Evolutionary conservation across 371 early-diverging fungal genomes (phyloP).

Genomic region (Mortierella sp.): DNA sequence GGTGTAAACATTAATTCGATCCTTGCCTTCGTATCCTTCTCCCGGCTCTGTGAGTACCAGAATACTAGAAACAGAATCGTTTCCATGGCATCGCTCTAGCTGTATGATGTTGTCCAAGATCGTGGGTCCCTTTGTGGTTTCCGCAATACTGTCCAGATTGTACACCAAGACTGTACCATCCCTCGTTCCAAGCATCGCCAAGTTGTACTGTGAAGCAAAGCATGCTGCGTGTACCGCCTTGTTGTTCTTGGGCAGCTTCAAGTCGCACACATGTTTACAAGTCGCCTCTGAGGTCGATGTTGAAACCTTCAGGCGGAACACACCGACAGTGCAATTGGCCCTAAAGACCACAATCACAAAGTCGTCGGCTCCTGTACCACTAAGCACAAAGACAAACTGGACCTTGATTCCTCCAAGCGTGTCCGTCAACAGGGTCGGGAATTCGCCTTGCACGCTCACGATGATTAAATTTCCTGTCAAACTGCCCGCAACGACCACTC

Average conservation of each 20-base stretch:
- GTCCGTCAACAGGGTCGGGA: slow-evolving; percentile 45
- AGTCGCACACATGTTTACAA: slow-evolving; percentile 55
- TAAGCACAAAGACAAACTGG: slow-evolving; percentile 37
- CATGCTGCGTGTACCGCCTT: slow-evolving; percentile 60
- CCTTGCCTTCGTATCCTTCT: slow-evolving; percentile 47
- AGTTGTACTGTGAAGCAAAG: slow-evolving; percentile 55
- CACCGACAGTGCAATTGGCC: slow-evolving; percentile 46
- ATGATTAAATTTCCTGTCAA: slow-evolving; percentile 67
- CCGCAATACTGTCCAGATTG: slow-evolving; percentile 39
- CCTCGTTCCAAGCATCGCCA: slow-evolving; percentile 69
- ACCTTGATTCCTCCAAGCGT: slow-evolving; percentile 46
- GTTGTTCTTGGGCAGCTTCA: slow-evolving; percentile 61
- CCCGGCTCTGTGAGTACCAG: slow-evolving; percentile 39
- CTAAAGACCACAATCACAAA: slow-evolving; percentile 41
- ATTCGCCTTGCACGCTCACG: slow-evolving; percentile 58
- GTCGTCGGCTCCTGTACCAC: slow-evolving; percentile 12
- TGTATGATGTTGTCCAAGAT: slow-evolving; percentile 52
- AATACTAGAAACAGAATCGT: slow-evolving; percentile 46
- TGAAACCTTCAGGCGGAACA: slow-evolving; percentile 22
- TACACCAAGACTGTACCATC: slow-evolving; percentile 70
- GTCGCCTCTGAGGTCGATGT: slow-evolving; percentile 20
- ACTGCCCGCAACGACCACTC: slow-evolving; percentile 66
- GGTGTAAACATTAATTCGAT: slow-evolving; percentile 64
- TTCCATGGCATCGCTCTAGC: slow-evolving; percentile 67
- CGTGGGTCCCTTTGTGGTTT: neutral